phyloP scores from a whole-genome alignment of 495 filamentous ascomycete species.

The Hyaloscypha bicolor region DNA sequence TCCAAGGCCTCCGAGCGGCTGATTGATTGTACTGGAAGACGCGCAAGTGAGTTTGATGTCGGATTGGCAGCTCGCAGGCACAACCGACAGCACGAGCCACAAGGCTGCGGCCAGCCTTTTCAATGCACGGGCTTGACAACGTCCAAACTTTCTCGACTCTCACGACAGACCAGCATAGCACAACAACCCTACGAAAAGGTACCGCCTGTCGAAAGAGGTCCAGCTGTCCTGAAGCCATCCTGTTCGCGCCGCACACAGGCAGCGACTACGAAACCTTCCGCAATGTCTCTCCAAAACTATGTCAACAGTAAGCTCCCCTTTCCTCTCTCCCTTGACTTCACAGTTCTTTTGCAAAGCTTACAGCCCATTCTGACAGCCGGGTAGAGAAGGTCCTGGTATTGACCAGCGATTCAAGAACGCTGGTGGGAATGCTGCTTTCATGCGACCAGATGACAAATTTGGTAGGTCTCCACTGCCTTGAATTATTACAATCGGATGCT shows the following conservation, averaged over 20 bases:
- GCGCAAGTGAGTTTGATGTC: slow-evolving; percentile 15
- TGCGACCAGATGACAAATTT: slow-evolving; percentile 93
- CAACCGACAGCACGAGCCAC: slow-evolving; percentile 12
- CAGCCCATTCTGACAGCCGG: slow-evolving; percentile 37
- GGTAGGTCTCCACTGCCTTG: slow-evolving; percentile 40
- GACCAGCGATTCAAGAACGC: slow-evolving; percentile 88
- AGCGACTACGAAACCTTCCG: slow-evolving; percentile 6
- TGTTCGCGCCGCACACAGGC: slow-evolving; percentile 28
- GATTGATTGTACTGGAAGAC: slow-evolving; percentile 2
- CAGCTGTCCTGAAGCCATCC: slow-evolving; percentile 2
- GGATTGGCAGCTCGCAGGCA: slow-evolving; percentile 11
- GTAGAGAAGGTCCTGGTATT: slow-evolving; percentile 89
- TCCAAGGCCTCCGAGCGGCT: neutral
- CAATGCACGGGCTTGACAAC: slow-evolving; percentile 10
- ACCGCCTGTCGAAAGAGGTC: neutral
- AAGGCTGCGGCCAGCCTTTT: slow-evolving; percentile 31
- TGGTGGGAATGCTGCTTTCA: slow-evolving; percentile 81
- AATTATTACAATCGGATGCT: slow-evolving; percentile 8
- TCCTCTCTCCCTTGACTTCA: slow-evolving; percentile 2
- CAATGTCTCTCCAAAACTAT: slow-evolving; percentile 34
- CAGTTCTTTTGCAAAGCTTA: slow-evolving; percentile 30
- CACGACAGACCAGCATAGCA: neutral
- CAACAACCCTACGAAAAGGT: neutral
- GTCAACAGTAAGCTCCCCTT: slow-evolving; percentile 33
- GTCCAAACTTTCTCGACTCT: neutral